Percentiles rank a stretch among this genome's conserved stretches.
Evolutionary conservation across 2,329 filamentous ascomycete species (phyloP).

Genomic region (Phialophora chinensis): DNA sequence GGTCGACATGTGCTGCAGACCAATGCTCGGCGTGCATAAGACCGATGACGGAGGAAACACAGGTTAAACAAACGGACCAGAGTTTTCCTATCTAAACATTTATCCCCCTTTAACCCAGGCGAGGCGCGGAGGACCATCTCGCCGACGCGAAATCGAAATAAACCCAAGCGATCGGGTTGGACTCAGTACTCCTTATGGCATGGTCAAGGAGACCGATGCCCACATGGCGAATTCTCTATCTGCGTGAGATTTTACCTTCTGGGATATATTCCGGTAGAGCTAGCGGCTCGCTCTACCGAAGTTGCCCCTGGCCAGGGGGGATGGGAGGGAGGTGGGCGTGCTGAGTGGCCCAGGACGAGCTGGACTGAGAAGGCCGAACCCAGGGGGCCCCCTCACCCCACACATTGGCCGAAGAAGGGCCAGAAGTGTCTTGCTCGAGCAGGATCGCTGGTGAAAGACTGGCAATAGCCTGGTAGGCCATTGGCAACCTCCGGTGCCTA

Average conservation of each 20-base stretch:
- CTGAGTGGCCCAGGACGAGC: background rate
- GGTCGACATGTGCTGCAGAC: background rate
- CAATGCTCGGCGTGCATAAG: background rate
- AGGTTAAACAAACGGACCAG: background rate
- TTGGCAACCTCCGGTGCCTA: too few relatives aligned
- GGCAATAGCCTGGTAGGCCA: too few relatives aligned
- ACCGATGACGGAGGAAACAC: background rate
- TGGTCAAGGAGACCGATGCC: background rate
- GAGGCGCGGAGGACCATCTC: background rate
- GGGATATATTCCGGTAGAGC: slow-evolving; percentile 3
- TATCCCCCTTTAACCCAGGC: background rate
- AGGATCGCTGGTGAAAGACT: background rate
- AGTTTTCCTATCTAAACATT: background rate
- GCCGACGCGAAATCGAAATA: background rate
- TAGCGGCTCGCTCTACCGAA: slow-evolving; percentile 16
- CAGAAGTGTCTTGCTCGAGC: background rate
- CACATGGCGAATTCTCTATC: background rate
- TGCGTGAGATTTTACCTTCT: background rate
- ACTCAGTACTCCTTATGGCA: background rate
- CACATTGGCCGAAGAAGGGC: background rate
- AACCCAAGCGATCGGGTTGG: background rate
- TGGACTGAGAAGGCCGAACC: background rate
- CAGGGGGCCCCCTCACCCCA: background rate
- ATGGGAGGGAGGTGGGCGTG: background rate
- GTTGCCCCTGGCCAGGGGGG: slow-evolving; percentile 1